phyloP scores from a whole-genome alignment of 2,329 filamentous ascomycete genomes.

The Aureobasidium sp. region DNA sequence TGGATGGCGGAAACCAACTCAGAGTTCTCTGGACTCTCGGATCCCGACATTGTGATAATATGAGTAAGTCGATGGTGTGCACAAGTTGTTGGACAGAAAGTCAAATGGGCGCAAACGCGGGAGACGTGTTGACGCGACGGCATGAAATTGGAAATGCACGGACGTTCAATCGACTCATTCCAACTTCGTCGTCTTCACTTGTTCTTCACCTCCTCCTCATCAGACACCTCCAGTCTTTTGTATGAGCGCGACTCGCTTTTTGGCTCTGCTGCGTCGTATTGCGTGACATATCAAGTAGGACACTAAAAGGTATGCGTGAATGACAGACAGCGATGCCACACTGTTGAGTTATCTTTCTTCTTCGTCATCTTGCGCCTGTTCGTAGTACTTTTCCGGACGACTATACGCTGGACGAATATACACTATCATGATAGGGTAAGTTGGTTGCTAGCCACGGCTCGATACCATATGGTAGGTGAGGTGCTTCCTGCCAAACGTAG shows the following conservation, averaged over 20 bases:
- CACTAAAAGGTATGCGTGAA: neutral
- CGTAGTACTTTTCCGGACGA: neutral
- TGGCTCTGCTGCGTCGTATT: too few species aligned
- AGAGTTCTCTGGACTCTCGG: slow-evolving; percentile 12
- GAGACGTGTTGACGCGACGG: neutral
- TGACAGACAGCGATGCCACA: neutral
- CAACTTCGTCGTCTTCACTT: neutral
- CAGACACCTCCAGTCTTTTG: neutral
- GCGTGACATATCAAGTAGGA: neutral
- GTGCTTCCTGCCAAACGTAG: neutral
- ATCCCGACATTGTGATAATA: slow-evolving; percentile 7
- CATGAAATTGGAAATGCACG: neutral
- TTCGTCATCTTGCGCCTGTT: neutral
- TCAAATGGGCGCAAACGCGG: neutral
- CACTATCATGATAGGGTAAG: neutral
- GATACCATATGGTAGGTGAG: neutral
- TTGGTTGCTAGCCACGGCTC: neutral
- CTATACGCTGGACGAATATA: neutral
- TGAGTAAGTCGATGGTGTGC: neutral
- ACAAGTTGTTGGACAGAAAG: neutral
- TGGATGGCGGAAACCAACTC: slow-evolving; percentile 12
- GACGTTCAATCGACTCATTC: neutral
- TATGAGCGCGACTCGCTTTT: too few species aligned
- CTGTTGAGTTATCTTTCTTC: neutral
- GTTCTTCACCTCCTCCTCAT: neutral